Conservation (phyloP, 2,329 filamentous ascomycete species). For the Acrodontium crateriforme region DNA sequence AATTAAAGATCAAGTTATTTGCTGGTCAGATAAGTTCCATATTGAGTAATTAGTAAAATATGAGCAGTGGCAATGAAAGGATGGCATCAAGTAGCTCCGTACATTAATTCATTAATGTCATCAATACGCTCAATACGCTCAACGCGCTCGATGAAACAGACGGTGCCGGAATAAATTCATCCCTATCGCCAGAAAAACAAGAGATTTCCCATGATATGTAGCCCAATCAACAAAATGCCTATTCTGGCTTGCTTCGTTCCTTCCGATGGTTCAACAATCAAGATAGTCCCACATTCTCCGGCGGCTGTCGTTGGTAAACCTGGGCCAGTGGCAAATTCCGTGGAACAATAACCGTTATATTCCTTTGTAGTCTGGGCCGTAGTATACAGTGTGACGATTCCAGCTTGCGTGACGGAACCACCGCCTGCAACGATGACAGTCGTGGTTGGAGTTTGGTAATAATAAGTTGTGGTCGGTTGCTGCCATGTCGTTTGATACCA, state of each 20-base stretch:
- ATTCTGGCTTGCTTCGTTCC: conserved; percentile 1
- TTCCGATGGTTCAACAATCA: conserved; percentile 15
- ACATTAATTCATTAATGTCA: not conserved
- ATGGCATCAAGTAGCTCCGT: not conserved
- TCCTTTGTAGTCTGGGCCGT: conserved; percentile 7
- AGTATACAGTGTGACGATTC: not conserved
- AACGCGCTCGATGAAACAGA: too few relatives aligned
- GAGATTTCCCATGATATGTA: not conserved
- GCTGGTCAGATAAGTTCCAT: too few relatives aligned
- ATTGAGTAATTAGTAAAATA: too few relatives aligned
- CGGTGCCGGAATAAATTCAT: too few relatives aligned
- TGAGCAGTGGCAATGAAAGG: too few relatives aligned
- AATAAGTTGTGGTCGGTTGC: conserved; percentile 11
- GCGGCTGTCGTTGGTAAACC: conserved; percentile 19
- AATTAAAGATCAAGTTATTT: too few relatives aligned
- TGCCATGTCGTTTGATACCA: conserved; percentile 9
- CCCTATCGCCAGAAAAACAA: not conserved
- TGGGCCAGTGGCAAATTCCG: conserved; percentile 19
- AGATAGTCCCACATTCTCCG: conserved; percentile 23
- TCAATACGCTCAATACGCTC: too few relatives aligned
- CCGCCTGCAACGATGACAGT: conserved; percentile 1
- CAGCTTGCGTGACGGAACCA: not conserved
- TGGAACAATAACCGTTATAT: conserved; percentile 20
- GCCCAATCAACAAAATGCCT: conserved; percentile 3
- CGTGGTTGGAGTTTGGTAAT: conserved; percentile 9